phyloP scores from a whole-genome alignment of 345 rosid species.

The Corchorus olitorius region DNA sequence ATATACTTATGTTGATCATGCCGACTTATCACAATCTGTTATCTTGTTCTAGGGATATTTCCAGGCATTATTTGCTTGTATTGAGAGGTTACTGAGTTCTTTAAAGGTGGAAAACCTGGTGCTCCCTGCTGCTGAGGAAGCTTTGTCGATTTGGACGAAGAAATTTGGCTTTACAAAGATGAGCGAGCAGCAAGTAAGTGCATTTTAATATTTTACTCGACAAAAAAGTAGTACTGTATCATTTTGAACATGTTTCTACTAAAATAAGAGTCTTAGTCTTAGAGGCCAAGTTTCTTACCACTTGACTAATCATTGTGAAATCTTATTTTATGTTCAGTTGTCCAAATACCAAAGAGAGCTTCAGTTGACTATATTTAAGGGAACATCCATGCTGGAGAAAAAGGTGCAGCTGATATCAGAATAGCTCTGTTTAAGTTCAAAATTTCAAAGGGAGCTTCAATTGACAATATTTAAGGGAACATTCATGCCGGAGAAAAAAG shows the following conservation, averaged over 20 bases:
- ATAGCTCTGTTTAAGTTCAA: conserved; percentile 39
- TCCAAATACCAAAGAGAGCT: conserved; percentile 59
- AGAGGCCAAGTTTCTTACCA: too few species aligned
- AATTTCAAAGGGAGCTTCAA: conserved; percentile 65
- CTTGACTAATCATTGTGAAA: neutral
- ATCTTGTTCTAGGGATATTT: conserved; percentile 72
- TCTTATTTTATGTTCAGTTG: conserved; percentile 45
- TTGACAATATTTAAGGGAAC: conserved; percentile 88
- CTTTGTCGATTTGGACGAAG: conserved; percentile 90
- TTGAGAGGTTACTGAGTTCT: conserved; percentile 72
- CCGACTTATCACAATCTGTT: neutral
- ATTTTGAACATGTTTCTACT: neutral
- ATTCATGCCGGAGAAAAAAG: conserved; percentile 79
- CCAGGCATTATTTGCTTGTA: conserved; percentile 81
- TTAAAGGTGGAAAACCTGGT: conserved; percentile 82
- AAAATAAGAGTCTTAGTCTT: neutral
- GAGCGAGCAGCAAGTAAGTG: conserved; percentile 70
- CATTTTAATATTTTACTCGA: neutral
- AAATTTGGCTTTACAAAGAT: conserved; percentile 85
- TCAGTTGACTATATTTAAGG: conserved; percentile 82
- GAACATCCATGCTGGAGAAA: conserved; percentile 88
- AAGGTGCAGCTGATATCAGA: conserved; percentile 48
- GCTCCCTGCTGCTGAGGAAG: conserved; percentile 97
- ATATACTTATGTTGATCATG: neutral
- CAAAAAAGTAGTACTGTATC: neutral